Evolutionary conservation across 169 alveolate species (phyloP), one percentile per base, ranked within the genome.

Genomic region (Plasmodium vivax): DNA sequence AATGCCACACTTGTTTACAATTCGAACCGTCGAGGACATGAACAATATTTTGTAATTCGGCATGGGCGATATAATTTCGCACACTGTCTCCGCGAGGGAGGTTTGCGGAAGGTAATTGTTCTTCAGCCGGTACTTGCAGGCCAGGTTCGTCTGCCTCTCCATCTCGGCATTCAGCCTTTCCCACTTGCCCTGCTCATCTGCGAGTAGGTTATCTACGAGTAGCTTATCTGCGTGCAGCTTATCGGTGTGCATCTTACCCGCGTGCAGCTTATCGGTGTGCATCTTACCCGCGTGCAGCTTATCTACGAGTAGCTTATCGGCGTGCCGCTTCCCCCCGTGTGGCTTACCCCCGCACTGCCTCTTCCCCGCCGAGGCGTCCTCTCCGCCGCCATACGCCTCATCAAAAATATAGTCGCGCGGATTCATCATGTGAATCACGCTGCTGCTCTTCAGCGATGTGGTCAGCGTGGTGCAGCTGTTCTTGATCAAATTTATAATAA

Each of bases 11-110:
- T 96, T 85, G 92, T 97, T 97, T 93, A 92, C 92, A 82, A 97
- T 83, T 62, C 96, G 80, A 88, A 97, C 97, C 0, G 98, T 96
- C 45, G 98, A 95, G 3, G 98, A 93, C 93, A 97, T 91, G 93
- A 97, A 85, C 85, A 97, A 92, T 92, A 97, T 93, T 95, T 97
- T 97, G 93, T 96, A 97, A 68, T 97, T 96, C 14, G 98, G 98
- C 82, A 96, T 97, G 16, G 98, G 98, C 8, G 97, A 95, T 88
- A 95, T 83, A 36, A 97, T 97, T 88, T 96, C 97, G 87, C 98
- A 96, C 7, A 97, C 93, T 34, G 95, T 62, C 62, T 95, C 95
- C 36, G 77, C 54, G 71, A 93, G 56, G 2, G 94, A 34, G n/a
- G 88, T 85, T 82, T 43, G 92, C 1, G 96, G 91, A 14, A 82